Evolutionary conservation across 495 filamentous ascomycete genomes (phyloP).

Genomic region (Aspergillus egyptiacus): DNA sequence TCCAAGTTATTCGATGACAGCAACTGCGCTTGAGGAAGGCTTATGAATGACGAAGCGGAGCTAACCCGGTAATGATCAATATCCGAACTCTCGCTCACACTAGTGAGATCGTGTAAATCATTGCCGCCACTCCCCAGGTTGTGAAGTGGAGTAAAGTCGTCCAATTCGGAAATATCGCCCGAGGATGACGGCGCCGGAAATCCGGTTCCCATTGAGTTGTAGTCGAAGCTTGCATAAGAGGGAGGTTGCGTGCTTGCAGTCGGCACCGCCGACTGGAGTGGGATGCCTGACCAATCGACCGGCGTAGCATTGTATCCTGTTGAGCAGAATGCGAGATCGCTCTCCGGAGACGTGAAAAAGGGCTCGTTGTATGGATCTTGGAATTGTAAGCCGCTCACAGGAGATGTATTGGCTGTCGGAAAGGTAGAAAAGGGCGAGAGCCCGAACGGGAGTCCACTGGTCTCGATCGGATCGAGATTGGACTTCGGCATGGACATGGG

Average conservation of each 20-base stretch:
- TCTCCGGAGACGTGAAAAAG: conserved; percentile 48
- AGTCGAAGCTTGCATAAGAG: conserved; percentile 64
- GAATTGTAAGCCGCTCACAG: conserved; percentile 39
- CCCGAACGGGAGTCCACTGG: conserved; percentile 35
- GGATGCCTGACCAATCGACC: conserved; percentile 71
- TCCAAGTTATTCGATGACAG: conserved; percentile 50
- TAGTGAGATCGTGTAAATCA: conserved; percentile 41
- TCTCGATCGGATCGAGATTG: conserved; percentile 34
- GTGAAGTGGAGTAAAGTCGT: conserved; percentile 51
- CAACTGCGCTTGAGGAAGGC: conserved; percentile 45
- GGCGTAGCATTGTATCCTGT: conserved; percentile 57
- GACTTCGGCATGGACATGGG: conserved; percentile 30
- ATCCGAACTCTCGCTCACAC: conserved; percentile 51
- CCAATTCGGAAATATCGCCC: conserved; percentile 69
- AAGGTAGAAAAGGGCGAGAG: conserved; percentile 34
- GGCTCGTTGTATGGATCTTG: conserved; percentile 40
- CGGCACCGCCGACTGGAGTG: conserved; percentile 54
- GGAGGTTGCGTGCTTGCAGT: conserved; percentile 64
- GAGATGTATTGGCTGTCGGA: conserved; percentile 30
- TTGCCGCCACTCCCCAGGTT: conserved; percentile 26
- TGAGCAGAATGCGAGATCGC: conserved; percentile 61
- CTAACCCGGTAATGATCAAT: conserved; percentile 49
- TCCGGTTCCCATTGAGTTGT: conserved; percentile 44
- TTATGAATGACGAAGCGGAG: conserved; percentile 48
- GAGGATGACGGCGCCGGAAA: conserved; percentile 62